These are phyloP conservation scores for Plasmodium falciparum DNA, from an alignment of 169 alveolate species.

Conservation along the genomic window DNA sequence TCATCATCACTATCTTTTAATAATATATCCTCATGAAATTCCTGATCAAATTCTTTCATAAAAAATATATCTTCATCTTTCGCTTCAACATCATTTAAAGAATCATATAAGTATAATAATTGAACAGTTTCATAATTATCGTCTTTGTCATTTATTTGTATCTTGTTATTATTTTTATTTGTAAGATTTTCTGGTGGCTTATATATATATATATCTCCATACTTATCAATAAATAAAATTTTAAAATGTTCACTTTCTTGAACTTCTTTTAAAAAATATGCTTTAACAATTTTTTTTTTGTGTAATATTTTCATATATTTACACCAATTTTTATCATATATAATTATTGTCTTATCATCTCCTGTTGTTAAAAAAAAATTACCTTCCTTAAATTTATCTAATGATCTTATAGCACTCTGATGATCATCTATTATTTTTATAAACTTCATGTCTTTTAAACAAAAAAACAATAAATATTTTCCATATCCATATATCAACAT, in stretches of 20 bases:
- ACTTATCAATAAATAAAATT: conserved; percentile 58
- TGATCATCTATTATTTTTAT: conserved; percentile 52
- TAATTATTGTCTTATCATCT: conserved; percentile 54
- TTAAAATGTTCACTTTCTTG: conserved; percentile 23
- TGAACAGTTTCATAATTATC: not conserved
- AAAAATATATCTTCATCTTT: conserved; percentile 72
- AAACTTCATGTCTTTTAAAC: conserved; percentile 43
- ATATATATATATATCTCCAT: conserved; percentile 53
- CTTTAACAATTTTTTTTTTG: conserved; percentile 65
- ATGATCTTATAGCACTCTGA: conserved; percentile 44
- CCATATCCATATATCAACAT: conserved; percentile 55
- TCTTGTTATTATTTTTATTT: not conserved
- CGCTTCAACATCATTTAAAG: conserved; percentile 54
- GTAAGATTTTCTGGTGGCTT: too few species aligned
- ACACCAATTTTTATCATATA: conserved; percentile 52
- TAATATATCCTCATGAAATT: not conserved
- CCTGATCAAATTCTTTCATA: conserved; percentile 55
- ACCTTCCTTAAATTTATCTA: conserved; percentile 25
- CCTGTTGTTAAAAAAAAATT: conserved; percentile 64
- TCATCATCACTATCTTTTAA: not conserved
- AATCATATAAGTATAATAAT: conserved; percentile 33
- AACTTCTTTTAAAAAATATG: conserved; percentile 37
- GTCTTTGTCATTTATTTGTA: not conserved
- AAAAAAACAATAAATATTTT: conserved; percentile 36
- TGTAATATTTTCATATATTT: conserved; percentile 35